A percentile compares a stretch with the other conserved stretches of the same genome.
phyloP scores from a whole-genome alignment of 139 green algal genomes.

The Chloropicon primus region DNA sequence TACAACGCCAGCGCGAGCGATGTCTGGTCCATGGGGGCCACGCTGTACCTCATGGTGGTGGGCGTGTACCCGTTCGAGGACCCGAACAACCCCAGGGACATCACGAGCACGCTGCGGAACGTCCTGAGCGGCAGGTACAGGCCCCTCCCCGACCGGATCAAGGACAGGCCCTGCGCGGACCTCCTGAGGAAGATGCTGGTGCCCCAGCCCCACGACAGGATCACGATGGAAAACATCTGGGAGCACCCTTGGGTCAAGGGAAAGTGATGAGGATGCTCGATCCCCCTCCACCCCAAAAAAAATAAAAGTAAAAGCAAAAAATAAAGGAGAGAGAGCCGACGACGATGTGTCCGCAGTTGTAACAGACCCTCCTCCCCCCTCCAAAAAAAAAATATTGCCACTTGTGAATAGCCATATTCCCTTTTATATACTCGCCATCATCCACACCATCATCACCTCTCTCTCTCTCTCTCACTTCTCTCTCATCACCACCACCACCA shows the following conservation, averaged over 20 bases:
- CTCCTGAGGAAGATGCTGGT: not conserved
- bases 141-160: not conserved
- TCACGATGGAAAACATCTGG: conserved; percentile 1
- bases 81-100: conserved; percentile 37
- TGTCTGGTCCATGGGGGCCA: conserved; percentile 63
- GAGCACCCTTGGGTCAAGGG: conserved; percentile 1
- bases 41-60: conserved; percentile 62
- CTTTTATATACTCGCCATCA: too few relatives aligned
- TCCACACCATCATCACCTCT: too few relatives aligned
- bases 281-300: too few relatives aligned
- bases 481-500: too few relatives aligned
- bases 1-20: conserved; percentile 54
- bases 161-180: not conserved
- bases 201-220: not conserved
- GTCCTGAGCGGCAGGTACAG: conserved; percentile 29
- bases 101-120: conserved; percentile 41
- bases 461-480: too few relatives aligned
- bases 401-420: too few relatives aligned
- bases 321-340: too few relatives aligned
- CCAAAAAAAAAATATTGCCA: not conserved
- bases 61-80: conserved; percentile 68
- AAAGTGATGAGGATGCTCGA: too few relatives aligned
- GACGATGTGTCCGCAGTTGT: too few relatives aligned
- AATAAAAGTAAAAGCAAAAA: too few relatives aligned
- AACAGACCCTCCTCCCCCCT: too few relatives aligned